phyloP scores from a whole-genome alignment of 2,329 filamentous ascomycete species.

The Xylariaceae sp. region DNA sequence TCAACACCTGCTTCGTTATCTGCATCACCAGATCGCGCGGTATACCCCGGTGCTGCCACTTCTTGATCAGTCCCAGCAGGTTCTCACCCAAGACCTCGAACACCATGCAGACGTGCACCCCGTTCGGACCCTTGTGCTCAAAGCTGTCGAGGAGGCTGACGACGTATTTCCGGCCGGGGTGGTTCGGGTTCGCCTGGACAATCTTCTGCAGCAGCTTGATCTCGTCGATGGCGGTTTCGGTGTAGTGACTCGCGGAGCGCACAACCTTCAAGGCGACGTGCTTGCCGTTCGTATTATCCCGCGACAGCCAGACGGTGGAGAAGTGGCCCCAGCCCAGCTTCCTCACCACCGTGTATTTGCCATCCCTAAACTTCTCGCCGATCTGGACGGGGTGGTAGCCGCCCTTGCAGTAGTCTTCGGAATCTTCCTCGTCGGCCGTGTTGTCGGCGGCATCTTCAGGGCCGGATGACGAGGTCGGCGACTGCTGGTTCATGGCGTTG shows the following conservation, averaged over 20 bases:
- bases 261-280: constrained; percentile 98
- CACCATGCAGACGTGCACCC: constrained; percentile 97
- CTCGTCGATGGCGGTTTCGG: constrained; percentile 96
- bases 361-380: constrained; percentile 95
- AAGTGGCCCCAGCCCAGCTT: constrained; percentile 98
- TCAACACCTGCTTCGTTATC: constrained; percentile 94
- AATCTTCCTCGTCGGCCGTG: constrained; percentile 96
- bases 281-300: constrained; percentile 81
- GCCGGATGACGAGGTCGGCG: constrained; percentile 69
- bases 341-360: constrained; percentile 90
- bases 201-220: constrained; percentile 98
- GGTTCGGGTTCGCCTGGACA: constrained; percentile 87
- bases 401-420: constrained; percentile 98
- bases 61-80: constrained; percentile 88
- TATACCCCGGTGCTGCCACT: constrained; percentile 96
- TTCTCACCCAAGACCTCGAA: constrained; percentile 98
- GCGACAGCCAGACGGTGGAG: constrained; percentile 83
- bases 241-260: constrained; percentile 95
- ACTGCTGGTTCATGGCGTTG: constrained; percentile 55
- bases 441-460: constrained; percentile 81
- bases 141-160: constrained; percentile 95
- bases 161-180: constrained; percentile 90
- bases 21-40: constrained; percentile 96
- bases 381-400: constrained; percentile 94
- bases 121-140: constrained; percentile 94